Base-by-base conservation (phyloP, 2,329 filamentous ascomycete species). In the Fusarium humuli region DNA sequence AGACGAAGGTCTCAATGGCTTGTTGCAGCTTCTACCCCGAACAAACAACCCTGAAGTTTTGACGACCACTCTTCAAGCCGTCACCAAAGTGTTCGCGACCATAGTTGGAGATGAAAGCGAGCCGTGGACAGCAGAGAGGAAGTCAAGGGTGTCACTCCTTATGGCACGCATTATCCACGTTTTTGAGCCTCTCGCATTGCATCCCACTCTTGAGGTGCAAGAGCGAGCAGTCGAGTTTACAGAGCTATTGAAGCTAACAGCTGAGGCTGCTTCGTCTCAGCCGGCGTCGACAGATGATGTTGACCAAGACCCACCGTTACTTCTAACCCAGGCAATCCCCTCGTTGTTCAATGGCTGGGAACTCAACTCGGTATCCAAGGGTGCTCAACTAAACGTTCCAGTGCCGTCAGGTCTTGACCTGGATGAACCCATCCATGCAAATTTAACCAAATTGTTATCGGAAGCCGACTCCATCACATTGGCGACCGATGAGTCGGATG, bases 221-320 rank as follows among this genome's bases (percentile, higher is more conserved):
- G 96, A 98, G 79, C 89, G 96, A 60, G 92, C 94, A 5, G 94
- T 98, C 3, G 94, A 98, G 77, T 97, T 97, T 73, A 87, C 94
- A 0, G 96, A 99, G 77, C 85, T 98, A 14, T 88, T 98, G 75
- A 94, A 94, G 62, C 85, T 99, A 46, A 94, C 93, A 4, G 90
- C 90, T 2, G 96, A 99, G 81, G 94, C 95, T 16, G 88, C 88
- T 5, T 87, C 90, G 11, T 89, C 86, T 3, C 92, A 94, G 66
- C 85, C 87, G 13, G 82, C 87, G 16, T 86, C 86, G 2, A 86
- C 83, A 1, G 85, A 86, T 32, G 81, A 84, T 3, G 69, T 81
- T 7, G 80, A 85, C 25, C 86, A 90, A 70, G 91, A 96, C 68
- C 86, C 93, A 12, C 96, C 96, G 5, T 83, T 97, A 16, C 86